Evolutionary conservation across 1,284 basidiomycete species (phyloP).

Genomic region (Ganoderma leucocontextum): DNA sequence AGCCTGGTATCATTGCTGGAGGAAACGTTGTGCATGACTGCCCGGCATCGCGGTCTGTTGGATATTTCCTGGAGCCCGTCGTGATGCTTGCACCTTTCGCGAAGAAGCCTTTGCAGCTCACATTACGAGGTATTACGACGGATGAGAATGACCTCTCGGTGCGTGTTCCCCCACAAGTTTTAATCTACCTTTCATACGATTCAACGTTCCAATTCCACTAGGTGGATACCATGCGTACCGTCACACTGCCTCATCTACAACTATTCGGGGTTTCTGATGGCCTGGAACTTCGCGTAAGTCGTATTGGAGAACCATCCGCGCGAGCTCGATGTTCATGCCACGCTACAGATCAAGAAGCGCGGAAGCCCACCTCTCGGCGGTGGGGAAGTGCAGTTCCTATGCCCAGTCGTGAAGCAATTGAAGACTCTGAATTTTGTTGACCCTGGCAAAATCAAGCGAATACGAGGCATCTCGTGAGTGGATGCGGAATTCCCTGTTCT

Average conservation of each 20-base stretch:
- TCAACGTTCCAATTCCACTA: constrained; percentile 39
- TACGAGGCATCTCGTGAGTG: constrained; percentile 93
- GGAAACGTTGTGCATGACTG: constrained; percentile 89
- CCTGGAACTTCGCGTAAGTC: constrained; percentile 79
- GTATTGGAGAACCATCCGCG: constrained; percentile 11
- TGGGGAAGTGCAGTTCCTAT: constrained; percentile 93
- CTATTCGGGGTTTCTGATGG: constrained; percentile 91
- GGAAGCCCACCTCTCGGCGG: constrained; percentile 94
- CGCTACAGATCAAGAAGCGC: constrained; percentile 85
- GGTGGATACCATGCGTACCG: constrained; percentile 93
- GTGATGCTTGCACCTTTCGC: constrained; percentile 93
- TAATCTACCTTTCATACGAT: neutral
- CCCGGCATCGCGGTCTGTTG: constrained; percentile 85
- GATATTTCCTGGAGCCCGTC: constrained; percentile 94
- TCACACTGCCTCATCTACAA: constrained; percentile 91
- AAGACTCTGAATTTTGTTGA: constrained; percentile 94
- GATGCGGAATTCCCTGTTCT: neutral
- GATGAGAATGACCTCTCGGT: constrained; percentile 91
- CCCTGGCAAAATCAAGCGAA: constrained; percentile 90
- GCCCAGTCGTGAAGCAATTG: constrained; percentile 88
- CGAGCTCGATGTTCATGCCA: neutral
- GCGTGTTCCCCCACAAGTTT: constrained; percentile 38
- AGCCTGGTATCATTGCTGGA: constrained; percentile 92
- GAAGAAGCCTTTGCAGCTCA: constrained; percentile 87
- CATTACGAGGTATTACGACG: constrained; percentile 90